A percentile compares a stretch with the other conserved stretches of the same genome.
Evolutionary conservation across 306 rosid species (phyloP).

Genomic region (Vigna reflexopilosa): DNA sequence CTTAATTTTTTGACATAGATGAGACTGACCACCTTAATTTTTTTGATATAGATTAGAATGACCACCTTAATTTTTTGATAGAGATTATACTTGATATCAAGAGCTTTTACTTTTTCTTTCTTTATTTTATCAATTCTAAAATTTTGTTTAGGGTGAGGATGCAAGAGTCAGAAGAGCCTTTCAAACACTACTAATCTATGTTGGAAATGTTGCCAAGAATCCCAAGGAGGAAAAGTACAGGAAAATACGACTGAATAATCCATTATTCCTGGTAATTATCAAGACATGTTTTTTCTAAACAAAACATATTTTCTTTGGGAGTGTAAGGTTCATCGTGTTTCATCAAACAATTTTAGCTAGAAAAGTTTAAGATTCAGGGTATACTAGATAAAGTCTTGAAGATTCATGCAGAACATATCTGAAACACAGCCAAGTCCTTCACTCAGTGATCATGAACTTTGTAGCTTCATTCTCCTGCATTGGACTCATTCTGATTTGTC

Average conservation of each 20-base stretch:
- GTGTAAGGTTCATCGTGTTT: background rate
- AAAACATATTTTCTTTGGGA: background rate
- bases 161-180: conserved; percentile 72
- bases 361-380: background rate
- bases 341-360: background rate
- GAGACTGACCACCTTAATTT: background rate
- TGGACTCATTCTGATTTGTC: background rate
- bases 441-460: background rate
- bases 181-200: conserved; percentile 69
- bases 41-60: background rate
- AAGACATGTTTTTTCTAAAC: background rate
- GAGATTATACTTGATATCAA: background rate
- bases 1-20: background rate
- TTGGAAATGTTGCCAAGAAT: conserved; percentile 78
- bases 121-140: background rate
- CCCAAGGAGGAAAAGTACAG: conserved; percentile 79
- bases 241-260: conserved; percentile 78
- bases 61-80: background rate
- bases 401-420: background rate
- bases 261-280: conserved; percentile 61
- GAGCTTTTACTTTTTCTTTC: background rate
- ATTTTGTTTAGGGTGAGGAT: conserved; percentile 60
- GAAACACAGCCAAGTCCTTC: background rate
- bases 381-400: background rate
- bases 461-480: background rate